These are phyloP conservation scores for Parastagonospora avenae DNA, from an alignment of 2,329 filamentous ascomycete genomes.

Conservation along the genomic window DNA sequence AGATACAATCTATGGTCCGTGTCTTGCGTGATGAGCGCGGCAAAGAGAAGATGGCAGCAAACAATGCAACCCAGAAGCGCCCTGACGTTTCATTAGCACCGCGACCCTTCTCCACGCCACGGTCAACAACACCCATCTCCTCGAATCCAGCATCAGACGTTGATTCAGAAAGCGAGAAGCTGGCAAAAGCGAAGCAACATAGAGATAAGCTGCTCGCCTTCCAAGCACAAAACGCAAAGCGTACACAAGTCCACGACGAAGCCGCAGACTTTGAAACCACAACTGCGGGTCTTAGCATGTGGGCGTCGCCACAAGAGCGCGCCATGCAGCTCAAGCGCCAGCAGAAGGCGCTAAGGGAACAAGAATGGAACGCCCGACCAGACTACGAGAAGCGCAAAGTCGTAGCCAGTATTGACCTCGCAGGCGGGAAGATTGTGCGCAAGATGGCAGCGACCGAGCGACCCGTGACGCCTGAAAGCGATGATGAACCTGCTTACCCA, in stretches of 20 bases:
- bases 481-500: constrained; percentile 51
- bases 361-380: constrained; percentile 82
- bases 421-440: constrained; percentile 75
- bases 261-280: constrained; percentile 75
- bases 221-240: constrained; percentile 81
- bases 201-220: constrained; percentile 80
- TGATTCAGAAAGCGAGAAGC: constrained; percentile 61
- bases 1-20: constrained; percentile 84
- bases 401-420: constrained; percentile 83
- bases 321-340: constrained; percentile 84
- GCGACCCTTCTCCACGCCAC: constrained; percentile 60
- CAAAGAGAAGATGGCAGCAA: constrained; percentile 80
- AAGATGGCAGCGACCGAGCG: constrained; percentile 67
- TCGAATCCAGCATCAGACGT: constrained; percentile 46
- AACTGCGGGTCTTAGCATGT: constrained; percentile 69
- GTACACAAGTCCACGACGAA: constrained; percentile 87
- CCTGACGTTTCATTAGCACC: constrained; percentile 68
- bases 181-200: constrained; percentile 74
- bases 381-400: constrained; percentile 89
- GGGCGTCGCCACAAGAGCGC: constrained; percentile 82
- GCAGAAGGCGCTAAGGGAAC: constrained; percentile 80
- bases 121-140: constrained; percentile 40
- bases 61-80: constrained; percentile 71
- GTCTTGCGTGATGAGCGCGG: constrained; percentile 85
- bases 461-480: constrained; percentile 58